Evolutionary conservation across 163 green algal genomes (phyloP), one percentile per base, ranked within the genome.

Genomic region (Scenedesmus sp.): DNA sequence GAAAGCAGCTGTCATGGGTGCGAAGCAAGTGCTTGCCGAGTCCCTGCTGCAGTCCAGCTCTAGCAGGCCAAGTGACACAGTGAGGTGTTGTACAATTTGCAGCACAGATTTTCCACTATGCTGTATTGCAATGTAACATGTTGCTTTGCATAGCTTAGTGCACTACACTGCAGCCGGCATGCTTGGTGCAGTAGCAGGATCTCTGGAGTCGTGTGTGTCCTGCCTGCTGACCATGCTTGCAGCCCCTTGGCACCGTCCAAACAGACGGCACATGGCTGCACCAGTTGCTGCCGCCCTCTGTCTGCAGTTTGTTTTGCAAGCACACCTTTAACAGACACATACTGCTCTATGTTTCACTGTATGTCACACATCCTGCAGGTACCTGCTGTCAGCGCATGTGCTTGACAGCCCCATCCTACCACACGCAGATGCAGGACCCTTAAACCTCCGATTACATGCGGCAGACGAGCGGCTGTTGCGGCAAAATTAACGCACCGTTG

Each of bases 401-500:
- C 84, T 79, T 26, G 84, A 88, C n/a, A 59, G 34, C 34, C 84
- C 84, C 12, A 88, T 88, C 34, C 13, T 46, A 34, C 15, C 60
- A 1, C 84, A 88, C 20, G 23, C 60, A 46, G 84, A 88, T 81
- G 84, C 18, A n/a, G 23, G 23, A 15, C 84, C 84, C 18, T 4
- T 88, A 54, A 55, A 88, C 0, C n/a, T 52, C 60, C n/a, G 60
- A 4, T 1, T 60, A 13, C 84, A 88, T 46, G 34, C 34, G 34
- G 34, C 34, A 46, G 34, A 46, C 34, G 34, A 46, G 34, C 34
- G 34, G 34, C 34, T 46, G 34, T 46, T 46, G 34, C 34, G 34
- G 34, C 34, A 46, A 46, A 46, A 46, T 46, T 46, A 46, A 46
- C 0, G 34, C 34, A 46, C 34, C 34, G 34, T 46, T 46, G 34